A percentile compares a stretch with the other conserved stretches of the same genome.
phyloP scores from a whole-genome alignment of 2,329 filamentous ascomycete genomes.

The Cladorrhinum sp. region DNA sequence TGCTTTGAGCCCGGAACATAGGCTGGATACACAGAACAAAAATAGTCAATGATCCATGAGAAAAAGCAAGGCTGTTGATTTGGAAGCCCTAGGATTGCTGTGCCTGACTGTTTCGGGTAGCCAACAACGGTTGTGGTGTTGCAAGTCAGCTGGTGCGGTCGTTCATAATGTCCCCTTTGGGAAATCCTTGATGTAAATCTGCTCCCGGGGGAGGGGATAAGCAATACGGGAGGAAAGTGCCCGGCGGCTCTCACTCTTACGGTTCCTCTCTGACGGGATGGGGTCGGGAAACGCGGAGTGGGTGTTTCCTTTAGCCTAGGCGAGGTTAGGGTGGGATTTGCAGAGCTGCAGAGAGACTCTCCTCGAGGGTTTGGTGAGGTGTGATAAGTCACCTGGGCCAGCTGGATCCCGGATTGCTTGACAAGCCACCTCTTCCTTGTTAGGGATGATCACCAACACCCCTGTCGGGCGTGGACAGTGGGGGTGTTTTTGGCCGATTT shows the following conservation, averaged over 20 bases:
- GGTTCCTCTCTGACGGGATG: neutral
- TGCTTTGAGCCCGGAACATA: neutral
- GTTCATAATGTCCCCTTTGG: neutral
- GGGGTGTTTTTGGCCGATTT: slow-evolving; percentile 1
- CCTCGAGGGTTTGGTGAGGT: neutral
- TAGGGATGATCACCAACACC: neutral
- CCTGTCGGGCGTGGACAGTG: slow-evolving; percentile 3
- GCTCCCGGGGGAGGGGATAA: neutral
- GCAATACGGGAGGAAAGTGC: neutral
- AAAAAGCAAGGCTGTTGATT: slow-evolving; percentile 1
- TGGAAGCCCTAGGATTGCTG: neutral
- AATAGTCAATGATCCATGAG: neutral
- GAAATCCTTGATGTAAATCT: slow-evolving; percentile 1
- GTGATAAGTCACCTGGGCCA: neutral
- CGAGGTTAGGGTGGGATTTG: neutral
- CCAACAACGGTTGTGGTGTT: slow-evolving; percentile 3
- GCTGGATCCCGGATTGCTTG: neutral
- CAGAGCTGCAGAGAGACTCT: neutral
- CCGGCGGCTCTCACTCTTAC: neutral
- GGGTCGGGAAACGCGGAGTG: neutral
- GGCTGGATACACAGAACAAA: neutral
- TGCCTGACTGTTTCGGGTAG: neutral
- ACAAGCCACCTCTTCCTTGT: neutral
- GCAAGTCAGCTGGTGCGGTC: slow-evolving; percentile 1
- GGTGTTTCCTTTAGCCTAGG: neutral